phyloP scores from a whole-genome alignment of 1,139 yeast species.

The Zygotorulaspora mrakii region DNA sequence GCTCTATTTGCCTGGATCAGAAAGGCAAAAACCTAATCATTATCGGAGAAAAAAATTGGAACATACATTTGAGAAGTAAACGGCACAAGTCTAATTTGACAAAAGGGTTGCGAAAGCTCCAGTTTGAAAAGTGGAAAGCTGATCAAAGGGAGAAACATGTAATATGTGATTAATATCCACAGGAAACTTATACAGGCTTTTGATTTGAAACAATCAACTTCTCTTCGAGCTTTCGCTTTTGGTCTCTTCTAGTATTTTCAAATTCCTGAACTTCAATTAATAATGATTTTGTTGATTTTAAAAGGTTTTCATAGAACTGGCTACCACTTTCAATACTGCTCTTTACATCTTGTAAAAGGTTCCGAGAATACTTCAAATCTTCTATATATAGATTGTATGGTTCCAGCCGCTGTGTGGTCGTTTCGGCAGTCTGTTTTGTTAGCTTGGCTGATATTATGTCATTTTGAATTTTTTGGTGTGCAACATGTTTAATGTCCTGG shows the following conservation, averaged over 20 bases:
- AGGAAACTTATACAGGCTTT: neutral
- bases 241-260: conserved; percentile 12
- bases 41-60: conserved; percentile 73
- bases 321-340: conserved; percentile 66
- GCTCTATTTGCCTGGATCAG: conserved; percentile 62
- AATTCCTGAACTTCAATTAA: conserved; percentile 39
- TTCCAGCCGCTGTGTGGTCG: conserved; percentile 17
- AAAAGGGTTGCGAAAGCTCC: conserved; percentile 43
- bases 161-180: neutral
- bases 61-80: conserved; percentile 60
- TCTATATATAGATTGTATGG: conserved; percentile 27
- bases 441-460: conserved; percentile 39
- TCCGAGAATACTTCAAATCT: conserved; percentile 25
- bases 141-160: conserved; percentile 13
- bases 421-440: conserved; percentile 2
- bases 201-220: conserved; percentile 17
- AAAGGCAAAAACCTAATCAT: conserved; percentile 56
- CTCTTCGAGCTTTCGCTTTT: conserved; percentile 48
- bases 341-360: conserved; percentile 37
- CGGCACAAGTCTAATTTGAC: conserved; percentile 52
- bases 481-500: conserved; percentile 34
- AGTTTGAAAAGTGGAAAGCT: conserved; percentile 43
- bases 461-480: conserved; percentile 41
- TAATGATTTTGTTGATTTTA: conserved; percentile 47
- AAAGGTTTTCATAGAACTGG: conserved; percentile 63